A percentile compares a stretch with the other conserved stretches of the same genome.
Evolutionary conservation across 257 asterid genomes (phyloP).

Genomic region (Nicotiana attenuata): DNA sequence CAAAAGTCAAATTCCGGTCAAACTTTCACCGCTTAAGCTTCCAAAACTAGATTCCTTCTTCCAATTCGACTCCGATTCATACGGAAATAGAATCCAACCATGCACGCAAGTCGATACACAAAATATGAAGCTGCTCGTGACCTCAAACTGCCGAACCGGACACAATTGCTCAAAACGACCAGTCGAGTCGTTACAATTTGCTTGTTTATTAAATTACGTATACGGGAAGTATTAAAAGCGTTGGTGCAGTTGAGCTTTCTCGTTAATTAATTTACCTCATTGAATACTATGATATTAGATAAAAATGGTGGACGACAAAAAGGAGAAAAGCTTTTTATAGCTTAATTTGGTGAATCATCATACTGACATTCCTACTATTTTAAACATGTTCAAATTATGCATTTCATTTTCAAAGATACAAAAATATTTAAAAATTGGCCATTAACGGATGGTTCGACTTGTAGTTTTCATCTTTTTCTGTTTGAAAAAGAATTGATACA

Average conservation of each 20-base stretch:
- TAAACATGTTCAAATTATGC: neutral
- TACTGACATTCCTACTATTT: neutral
- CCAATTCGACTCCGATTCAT: too few species aligned
- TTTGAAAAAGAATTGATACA: neutral
- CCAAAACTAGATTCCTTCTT: too few species aligned
- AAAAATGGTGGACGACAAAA: neutral
- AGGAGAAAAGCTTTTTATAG: neutral
- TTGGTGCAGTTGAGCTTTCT: neutral
- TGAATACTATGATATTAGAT: neutral
- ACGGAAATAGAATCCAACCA: too few species aligned
- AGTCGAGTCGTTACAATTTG: too few species aligned
- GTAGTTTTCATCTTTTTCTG: neutral
- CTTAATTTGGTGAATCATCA: neutral
- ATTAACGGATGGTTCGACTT: neutral
- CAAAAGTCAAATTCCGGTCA: too few species aligned
- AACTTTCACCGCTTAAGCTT: too few species aligned
- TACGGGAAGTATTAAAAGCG: neutral
- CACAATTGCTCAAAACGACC: too few species aligned
- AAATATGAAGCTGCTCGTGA: too few species aligned
- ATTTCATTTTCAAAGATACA: neutral
- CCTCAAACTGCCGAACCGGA: too few species aligned
- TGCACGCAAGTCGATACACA: too few species aligned
- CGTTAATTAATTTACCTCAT: constrained; percentile 2
- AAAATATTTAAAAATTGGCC: neutral
- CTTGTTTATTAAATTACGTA: neutral